These are phyloP conservation scores for Thermochaetoides thermophila DNA, from an alignment of 495 filamentous ascomycete genomes.

Conservation along the genomic window DNA sequence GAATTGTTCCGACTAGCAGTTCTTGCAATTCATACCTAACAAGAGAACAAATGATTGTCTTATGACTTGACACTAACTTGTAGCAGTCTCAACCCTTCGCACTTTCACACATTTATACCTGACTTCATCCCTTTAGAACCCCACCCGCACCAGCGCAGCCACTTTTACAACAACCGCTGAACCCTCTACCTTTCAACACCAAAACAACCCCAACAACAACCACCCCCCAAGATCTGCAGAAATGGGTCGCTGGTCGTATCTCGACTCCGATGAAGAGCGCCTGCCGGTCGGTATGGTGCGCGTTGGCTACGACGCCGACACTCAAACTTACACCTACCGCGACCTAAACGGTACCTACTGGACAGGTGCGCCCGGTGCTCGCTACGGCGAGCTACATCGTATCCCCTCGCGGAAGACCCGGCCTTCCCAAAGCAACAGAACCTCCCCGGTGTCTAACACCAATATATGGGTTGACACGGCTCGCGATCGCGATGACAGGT, in stretches of 20 bases:
- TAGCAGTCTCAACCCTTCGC: too few relatives aligned
- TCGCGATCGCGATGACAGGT: too few relatives aligned
- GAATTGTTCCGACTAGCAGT: too few relatives aligned
- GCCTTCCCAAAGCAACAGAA: too few relatives aligned
- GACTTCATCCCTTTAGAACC: too few relatives aligned
- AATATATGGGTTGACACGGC: too few relatives aligned
- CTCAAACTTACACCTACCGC: slow-evolving; percentile 33
- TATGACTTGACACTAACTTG: too few relatives aligned
- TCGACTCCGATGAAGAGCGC: slow-evolving; percentile 34
- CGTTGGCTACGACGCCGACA: slow-evolving; percentile 40
- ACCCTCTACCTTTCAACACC: neutral
- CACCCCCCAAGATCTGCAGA: neutral
- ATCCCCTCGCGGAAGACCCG: slow-evolving; percentile 4
- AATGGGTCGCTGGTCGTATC: slow-evolving; percentile 30
- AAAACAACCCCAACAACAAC: neutral
- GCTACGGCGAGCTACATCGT: slow-evolving; percentile 29
- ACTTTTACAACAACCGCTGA: neutral
- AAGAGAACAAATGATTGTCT: too few relatives aligned
- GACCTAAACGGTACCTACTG: slow-evolving; percentile 26
- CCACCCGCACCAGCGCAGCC: too few relatives aligned
- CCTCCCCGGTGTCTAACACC: too few relatives aligned
- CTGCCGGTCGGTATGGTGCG: slow-evolving; percentile 38
- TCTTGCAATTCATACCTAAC: too few relatives aligned
- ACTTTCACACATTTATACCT: too few relatives aligned
- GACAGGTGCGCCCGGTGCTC: slow-evolving; percentile 29